Conservation (phyloP, 2,329 filamentous ascomycete species). For the Aurifilum marmelostoma region DNA sequence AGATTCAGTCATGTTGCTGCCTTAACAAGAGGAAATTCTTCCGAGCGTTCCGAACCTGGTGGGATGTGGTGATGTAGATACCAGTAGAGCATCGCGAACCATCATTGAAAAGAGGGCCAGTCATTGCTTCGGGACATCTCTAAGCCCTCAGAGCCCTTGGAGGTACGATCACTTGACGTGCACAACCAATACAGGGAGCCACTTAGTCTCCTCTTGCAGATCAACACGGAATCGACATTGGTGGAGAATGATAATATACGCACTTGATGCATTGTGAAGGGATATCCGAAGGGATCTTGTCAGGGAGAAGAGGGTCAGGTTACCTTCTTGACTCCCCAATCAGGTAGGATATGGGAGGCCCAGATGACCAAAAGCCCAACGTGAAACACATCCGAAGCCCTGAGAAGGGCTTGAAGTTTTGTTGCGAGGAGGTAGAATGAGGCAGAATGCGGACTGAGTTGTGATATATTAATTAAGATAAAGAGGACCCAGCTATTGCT, state of each 20-base stretch:
- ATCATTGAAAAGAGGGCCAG: background rate
- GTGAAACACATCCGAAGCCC: background rate
- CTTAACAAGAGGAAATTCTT: background rate
- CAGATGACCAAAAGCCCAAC: background rate
- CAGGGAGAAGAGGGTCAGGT: background rate
- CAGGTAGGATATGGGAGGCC: background rate
- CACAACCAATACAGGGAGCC: background rate
- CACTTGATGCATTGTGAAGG: background rate
- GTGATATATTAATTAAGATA: background rate
- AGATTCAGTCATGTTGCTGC: background rate
- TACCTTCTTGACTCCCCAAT: background rate
- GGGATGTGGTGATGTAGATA: background rate
- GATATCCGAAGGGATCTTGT: background rate
- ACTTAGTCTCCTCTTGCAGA: too few species aligned
- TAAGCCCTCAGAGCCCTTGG: background rate
- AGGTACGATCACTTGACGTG: background rate
- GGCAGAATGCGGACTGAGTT: background rate
- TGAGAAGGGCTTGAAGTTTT: background rate
- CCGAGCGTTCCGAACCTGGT: background rate
- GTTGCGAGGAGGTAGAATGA: background rate
- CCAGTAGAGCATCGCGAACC: background rate
- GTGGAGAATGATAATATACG: background rate
- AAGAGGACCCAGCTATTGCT: background rate
- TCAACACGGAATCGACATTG: background rate
- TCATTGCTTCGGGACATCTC: background rate